A percentile compares a stretch with the other conserved stretches of the same genome.
Conservation (phyloP, 2,329 filamentous ascomycete species). For the Graphilbum ipis-grandicollis region DNA sequence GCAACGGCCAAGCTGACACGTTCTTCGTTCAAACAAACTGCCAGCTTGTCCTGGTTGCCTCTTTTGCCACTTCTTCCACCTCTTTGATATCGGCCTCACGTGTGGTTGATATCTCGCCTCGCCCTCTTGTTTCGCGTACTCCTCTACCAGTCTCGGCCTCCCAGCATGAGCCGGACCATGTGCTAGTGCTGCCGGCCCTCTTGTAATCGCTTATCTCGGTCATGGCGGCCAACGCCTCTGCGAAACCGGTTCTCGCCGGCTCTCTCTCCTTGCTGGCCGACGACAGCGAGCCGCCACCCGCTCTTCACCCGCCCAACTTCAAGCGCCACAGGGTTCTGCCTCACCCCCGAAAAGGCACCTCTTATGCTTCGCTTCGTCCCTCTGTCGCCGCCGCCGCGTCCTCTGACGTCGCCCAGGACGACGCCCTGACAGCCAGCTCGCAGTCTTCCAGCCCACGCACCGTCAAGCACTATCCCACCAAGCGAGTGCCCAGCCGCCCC, state of each 20-base stretch:
- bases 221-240: not conserved
- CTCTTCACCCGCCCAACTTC: conserved; percentile 11
- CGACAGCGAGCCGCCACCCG: not conserved
- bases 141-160: too few relatives aligned
- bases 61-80: too few relatives aligned
- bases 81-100: too few relatives aligned
- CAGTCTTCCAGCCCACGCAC: conserved; percentile 21
- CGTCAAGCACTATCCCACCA: conserved; percentile 23
- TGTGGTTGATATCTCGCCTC: too few relatives aligned
- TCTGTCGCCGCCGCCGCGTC: not conserved
- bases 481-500: conserved; percentile 25
- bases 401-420: conserved; percentile 12
- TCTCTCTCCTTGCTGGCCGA: not conserved
- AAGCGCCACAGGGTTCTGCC: conserved; percentile 22
- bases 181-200: too few relatives aligned
- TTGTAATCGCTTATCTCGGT: too few relatives aligned
- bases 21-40: too few relatives aligned
- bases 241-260: not conserved
- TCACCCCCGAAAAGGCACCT: conserved; percentile 16
- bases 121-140: too few relatives aligned
- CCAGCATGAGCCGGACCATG: too few relatives aligned
- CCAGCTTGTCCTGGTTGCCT: too few relatives aligned
- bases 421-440: conserved; percentile 10
- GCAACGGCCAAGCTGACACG: too few relatives aligned
- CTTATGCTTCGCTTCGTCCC: conserved; percentile 5